Conservation (phyloP, 2,329 filamentous ascomycete species). For the Phyllosticta citribraziliensis region DNA sequence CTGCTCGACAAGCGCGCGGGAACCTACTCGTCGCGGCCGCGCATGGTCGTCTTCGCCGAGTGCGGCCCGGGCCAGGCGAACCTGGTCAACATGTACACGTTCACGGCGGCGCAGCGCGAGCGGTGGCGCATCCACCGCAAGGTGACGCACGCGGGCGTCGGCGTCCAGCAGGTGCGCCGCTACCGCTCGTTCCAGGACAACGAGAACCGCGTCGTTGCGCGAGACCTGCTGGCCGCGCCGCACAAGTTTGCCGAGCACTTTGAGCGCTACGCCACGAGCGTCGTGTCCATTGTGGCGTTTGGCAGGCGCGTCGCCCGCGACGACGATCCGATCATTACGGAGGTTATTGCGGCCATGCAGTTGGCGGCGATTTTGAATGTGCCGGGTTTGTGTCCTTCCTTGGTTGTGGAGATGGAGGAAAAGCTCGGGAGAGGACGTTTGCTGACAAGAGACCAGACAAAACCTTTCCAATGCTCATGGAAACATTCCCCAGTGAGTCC, state of each 20-base stretch:
- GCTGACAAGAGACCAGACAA: constrained; percentile 37
- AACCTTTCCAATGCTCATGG: constrained; percentile 47
- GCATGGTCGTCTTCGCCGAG: constrained; percentile 37
- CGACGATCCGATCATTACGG: constrained; percentile 48
- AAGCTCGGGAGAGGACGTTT: constrained; percentile 35
- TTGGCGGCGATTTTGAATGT: constrained; percentile 44
- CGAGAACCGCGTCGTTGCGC: constrained; percentile 47
- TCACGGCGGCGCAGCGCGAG: constrained; percentile 20
- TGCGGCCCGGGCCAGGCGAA: constrained; percentile 25
- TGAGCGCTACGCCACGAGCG: constrained; percentile 44
- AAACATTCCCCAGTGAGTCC: constrained; percentile 38
- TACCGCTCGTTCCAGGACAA: constrained; percentile 52
- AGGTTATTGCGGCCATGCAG: constrained; percentile 50
- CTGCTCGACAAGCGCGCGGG: constrained; percentile 43
- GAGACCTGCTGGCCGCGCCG: constrained; percentile 37
- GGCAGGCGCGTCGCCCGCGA: constrained; percentile 42
- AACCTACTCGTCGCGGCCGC: constrained; percentile 43
- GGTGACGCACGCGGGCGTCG: constrained; percentile 26
- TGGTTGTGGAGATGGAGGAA: constrained; percentile 16
- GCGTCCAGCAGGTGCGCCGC: constrained; percentile 41
- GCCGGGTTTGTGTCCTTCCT: constrained; percentile 13
- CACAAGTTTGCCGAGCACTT: constrained; percentile 44
- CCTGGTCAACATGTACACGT: constrained; percentile 26
- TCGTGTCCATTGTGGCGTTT: constrained; percentile 48
- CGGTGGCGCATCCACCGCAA: constrained; percentile 24